Evolutionary conservation across 2,329 filamentous ascomycete genomes (phyloP), one percentile per base, ranked within the genome.

Genomic region (Aspergillus puulaauensis): DNA sequence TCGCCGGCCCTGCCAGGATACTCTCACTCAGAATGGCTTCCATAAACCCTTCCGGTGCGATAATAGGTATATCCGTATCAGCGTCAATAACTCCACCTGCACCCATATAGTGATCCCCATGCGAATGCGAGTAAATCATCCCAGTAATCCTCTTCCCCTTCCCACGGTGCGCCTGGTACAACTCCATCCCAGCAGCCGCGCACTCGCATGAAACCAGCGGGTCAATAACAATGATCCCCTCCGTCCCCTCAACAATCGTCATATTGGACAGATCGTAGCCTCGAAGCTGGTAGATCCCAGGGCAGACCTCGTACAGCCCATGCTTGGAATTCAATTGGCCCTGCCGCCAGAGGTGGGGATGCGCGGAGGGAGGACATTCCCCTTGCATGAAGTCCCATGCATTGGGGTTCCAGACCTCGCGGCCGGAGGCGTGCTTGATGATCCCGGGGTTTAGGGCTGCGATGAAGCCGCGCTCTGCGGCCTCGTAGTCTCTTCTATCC

Each of bases 111-210:
- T 78, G 76, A 54, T 78, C 76, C 12, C 49, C 69, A 60, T 79
- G 76, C 3, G 68, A 75, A 56, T 79, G 77, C 6, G 75, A 71
- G 61, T 77, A 78, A n/a, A 79, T 69, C 45, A 79, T 58, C 3
- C 66, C 76, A 1, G 61, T 70, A 17, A 78, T 64, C 1, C 58
- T 50, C 17, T 64, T 61, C 17, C 40, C 51, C 8, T 61, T 48
- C 4, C 60, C 59, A 8, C 60, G 55, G 33, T 65, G 27, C 27
- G 27, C 48, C 19, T 67, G 65, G 59, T 78, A 79, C 5, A 79
- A 61, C 1, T 65, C 52, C 3, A 78, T 41, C 1, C 67, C 75
- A 4, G 70, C 69, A 7, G 61, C 60, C 3, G 72, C 75, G 31
- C 68, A 71, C 61, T 79, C 76, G 15, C 58, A 58, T 0, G 72